Base-by-base conservation (phyloP, 495 filamentous ascomycete genomes). In the Chaetomium tenue region DNA sequence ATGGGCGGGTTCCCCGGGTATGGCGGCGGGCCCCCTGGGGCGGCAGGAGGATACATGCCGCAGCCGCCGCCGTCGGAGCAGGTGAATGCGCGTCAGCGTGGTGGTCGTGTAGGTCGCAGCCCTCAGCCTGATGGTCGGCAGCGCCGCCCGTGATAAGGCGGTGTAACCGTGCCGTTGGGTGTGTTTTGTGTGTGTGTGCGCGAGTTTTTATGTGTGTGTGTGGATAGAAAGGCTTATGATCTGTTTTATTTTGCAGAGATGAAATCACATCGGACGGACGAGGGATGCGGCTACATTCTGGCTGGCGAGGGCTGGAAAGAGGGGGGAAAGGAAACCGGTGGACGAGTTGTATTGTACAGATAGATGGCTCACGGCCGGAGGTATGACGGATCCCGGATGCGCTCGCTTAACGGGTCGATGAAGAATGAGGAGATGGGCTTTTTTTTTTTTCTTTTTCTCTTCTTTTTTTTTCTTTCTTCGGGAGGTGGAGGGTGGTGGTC, bases 31-130 rank as follows among this genome's bases (percentile, higher is more conserved):
- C 51, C 37, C 1, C 15, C 30, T 66, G 16, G 74, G 70, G 20
- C 72, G 75, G 70, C 77, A 71, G 63, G 74, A 72, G 77, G 73
- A 40, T 81, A 83, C 60, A 76, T 79, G 69, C 33, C 33, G 6
- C 80, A 76, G 61, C 75, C 16, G 54, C 33, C 20, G 11, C 54
- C 39, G 65, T 78, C 76, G 63, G 78, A 76, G 63, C 79, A 76
- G 61, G 78, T 76, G 69, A 82, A 78, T 73, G 64, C 77, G 63
- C 75, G 82, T 70, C 77, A 81, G 72, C 76, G 83, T 63, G 81
- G 81, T 76, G 81, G 81, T 75, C 77, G 82, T 68, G 82, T 84
- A 79, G 73, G 81, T 79, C 77, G 66, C 50, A 73, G 66, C 66
- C 73, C 73, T 25, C 68, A 71, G 56, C 73, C 69, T 53, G 72